phyloP scores from a whole-genome alignment of 108 stramenopile species.

The Seminavis robusta region DNA sequence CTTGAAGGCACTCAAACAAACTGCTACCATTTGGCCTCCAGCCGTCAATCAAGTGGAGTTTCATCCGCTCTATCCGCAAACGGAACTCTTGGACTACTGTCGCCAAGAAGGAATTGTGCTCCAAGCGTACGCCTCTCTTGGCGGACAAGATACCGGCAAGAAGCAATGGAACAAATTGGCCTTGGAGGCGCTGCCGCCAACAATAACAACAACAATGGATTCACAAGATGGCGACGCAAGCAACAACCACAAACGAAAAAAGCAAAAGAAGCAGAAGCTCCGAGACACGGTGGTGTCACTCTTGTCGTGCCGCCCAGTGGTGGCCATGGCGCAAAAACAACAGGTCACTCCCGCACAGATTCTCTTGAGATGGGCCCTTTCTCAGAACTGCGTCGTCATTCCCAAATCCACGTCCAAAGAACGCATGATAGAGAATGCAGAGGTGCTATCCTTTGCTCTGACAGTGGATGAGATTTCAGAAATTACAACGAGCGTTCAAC shows the following conservation, averaged over 20 bases:
- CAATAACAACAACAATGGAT: not conserved
- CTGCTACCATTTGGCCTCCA: constrained; percentile 69
- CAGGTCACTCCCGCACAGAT: constrained; percentile 59
- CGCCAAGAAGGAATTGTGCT: constrained; percentile 57
- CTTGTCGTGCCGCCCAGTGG: constrained; percentile 41
- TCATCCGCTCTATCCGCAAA: constrained; percentile 75
- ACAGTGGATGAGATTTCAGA: constrained; percentile 30
- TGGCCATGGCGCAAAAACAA: constrained; percentile 33
- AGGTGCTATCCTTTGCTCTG: constrained; percentile 37
- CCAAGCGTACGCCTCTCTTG: constrained; percentile 73
- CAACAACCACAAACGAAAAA: not conserved
- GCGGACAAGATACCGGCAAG: constrained; percentile 68
- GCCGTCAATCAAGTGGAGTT: constrained; percentile 85
- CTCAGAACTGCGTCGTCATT: constrained; percentile 46
- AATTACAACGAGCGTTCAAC: not conserved
- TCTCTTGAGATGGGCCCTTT: constrained; percentile 63
- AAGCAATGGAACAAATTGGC: constrained; percentile 43
- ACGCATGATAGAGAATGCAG: constrained; percentile 60
- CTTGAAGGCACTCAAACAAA: constrained; percentile 39
- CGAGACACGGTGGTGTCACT: constrained; percentile 10
- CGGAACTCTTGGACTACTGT: constrained; percentile 70
- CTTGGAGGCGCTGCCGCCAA: not conserved
- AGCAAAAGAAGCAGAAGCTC: too few species aligned
- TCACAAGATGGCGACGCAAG: not conserved
- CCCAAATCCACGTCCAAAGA: constrained; percentile 47